phyloP scores from a whole-genome alignment of 2,329 filamentous ascomycete genomes.

The Cladosporium sp. region DNA sequence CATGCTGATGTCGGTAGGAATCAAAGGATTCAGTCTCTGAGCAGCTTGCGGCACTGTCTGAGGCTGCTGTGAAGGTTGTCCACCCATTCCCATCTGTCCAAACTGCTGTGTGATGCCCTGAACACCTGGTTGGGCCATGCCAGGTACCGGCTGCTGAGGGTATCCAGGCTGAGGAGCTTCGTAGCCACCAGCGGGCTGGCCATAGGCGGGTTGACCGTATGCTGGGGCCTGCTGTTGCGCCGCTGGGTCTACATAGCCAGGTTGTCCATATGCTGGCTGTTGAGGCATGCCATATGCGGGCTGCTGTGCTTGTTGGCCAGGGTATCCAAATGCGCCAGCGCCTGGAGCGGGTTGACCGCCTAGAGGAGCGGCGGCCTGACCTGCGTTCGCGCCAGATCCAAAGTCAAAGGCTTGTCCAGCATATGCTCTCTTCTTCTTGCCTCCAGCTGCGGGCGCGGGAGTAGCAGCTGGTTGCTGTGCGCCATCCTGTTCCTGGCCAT shows the following conservation, averaged over 20 bases:
- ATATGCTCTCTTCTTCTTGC: constrained; percentile 90
- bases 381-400: constrained; percentile 73
- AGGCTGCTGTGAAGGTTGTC: constrained; percentile 37
- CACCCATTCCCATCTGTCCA: constrained; percentile 68
- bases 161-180: constrained; percentile 67
- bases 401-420: constrained; percentile 94
- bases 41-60: constrained; percentile 46
- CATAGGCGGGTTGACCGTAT: constrained; percentile 28
- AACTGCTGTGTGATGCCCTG: constrained; percentile 78
- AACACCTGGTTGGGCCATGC: constrained; percentile 20
- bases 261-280: constrained; percentile 28
- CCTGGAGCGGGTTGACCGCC: constrained; percentile 35
- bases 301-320: constrained; percentile 35
- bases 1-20: constrained; percentile 72
- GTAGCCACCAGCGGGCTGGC: constrained; percentile 49
- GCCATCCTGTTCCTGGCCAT: constrained; percentile 17
- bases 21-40: constrained; percentile 74
- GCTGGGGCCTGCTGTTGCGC: constrained; percentile 6
- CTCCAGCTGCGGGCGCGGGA: constrained; percentile 22
- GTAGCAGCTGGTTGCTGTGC: constrained; percentile 19
- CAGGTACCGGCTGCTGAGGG: constrained; percentile 36
- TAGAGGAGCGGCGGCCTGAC: constrained; percentile 31
- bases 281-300: constrained; percentile 31
- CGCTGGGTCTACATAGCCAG: constrained; percentile 11
- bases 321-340: constrained; percentile 36